Evolutionary conservation across 768 basidiomycete species (phyloP), one percentile per base, ranked within the genome.

Genomic region (Termitomyces sp.): DNA sequence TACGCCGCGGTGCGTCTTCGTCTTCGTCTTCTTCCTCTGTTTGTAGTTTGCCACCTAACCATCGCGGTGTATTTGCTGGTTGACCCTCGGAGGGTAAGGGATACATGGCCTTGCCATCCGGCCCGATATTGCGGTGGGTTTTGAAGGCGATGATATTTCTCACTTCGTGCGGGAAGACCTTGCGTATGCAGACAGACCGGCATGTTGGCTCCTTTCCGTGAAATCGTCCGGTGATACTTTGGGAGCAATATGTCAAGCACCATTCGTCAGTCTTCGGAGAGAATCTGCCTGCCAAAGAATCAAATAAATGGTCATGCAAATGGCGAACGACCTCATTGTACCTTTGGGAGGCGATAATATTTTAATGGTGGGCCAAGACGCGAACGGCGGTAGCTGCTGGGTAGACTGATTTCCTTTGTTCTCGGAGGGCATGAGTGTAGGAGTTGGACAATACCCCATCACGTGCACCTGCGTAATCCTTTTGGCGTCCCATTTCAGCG

Each of bases 31-130:
- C 35, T 3, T 35, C 31, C 31, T 73, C 71, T 23, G 70, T 70
- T 50, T 67, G 63, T 6, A 68, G 60, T 47, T 70, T 71, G 14
- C 79, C 79, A 50, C 78, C 78, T 0, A 81, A 70, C 56, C 73
- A 65, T 46, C 75, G 72, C 15, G 81, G 79, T 23, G 74, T 65
- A 64, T 80, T 75, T 15, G 60, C 66, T 1, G 78, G 64, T 62
- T 89, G 87, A 12, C 87, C 87, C 63, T 88, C 87, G 9, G 75
- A 71, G 3, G 87, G 87, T 21, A 90, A 73, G 7, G 84, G 85
- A 63, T 83, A 83, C 56, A 74, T 77, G 15, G 77, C 77, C 62
- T 77, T 74, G 40, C 80, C 77, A 62, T 80, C 72, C 26, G 73
- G 44, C 21, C 73, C 72, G 41, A 77, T 63, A 57, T 71, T 70